These are phyloP conservation scores for Podila horticola DNA, from an alignment of 192 early-diverging fungal species.

Conservation along the genomic window DNA sequence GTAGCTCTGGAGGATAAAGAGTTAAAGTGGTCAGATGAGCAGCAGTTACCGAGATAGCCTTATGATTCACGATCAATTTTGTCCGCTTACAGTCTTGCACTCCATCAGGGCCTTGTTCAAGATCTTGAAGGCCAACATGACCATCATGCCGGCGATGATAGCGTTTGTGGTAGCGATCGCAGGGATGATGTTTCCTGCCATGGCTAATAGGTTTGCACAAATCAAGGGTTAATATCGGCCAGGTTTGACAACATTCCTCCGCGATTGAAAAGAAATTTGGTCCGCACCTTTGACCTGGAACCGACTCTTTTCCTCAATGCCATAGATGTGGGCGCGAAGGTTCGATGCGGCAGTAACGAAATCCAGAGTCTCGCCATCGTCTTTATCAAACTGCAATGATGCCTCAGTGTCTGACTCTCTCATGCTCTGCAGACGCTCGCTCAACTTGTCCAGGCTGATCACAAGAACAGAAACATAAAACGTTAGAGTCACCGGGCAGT, in stretches of 20 bases:
- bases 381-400: conserved; percentile 91
- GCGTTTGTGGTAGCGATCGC: conserved; percentile 99
- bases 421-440: conserved; percentile 55
- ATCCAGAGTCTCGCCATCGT: conserved; percentile 88
- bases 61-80: too few relatives aligned
- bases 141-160: conserved; percentile 94
- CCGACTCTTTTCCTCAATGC: conserved; percentile 79
- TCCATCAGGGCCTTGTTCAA: conserved; percentile 59
- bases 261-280: neutral
- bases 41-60: too few relatives aligned
- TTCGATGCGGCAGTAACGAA: conserved; percentile 97
- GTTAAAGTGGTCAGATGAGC: neutral
- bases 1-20: conserved; percentile 56
- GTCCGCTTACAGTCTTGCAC: conserved; percentile 62
- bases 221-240: conserved; percentile 31
- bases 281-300: conserved; percentile 89
- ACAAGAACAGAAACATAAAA: neutral
- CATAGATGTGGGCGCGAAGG: conserved; percentile 85
- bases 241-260: neutral
- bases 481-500: neutral
- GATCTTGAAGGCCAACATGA: conserved; percentile 86
- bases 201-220: conserved; percentile 64
- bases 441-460: conserved; percentile 63
- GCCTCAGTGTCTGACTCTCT: conserved; percentile 60
- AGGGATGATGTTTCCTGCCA: conserved; percentile 99